Conservation (phyloP, 345 rosid species). For the Arabidopsis thaliana region DNA sequence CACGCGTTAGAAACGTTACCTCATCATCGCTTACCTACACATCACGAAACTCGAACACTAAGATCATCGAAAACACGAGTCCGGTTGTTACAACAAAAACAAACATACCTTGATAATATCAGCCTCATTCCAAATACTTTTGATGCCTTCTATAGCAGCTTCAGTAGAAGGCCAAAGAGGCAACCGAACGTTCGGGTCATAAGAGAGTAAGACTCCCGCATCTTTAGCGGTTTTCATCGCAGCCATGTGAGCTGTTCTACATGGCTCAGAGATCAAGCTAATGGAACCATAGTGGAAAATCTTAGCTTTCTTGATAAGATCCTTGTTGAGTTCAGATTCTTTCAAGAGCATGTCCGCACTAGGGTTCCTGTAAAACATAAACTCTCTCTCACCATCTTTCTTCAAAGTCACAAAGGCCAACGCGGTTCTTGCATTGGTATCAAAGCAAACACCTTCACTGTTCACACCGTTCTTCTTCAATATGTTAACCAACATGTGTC, state of each 20-base stretch:
- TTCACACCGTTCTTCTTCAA: conserved; percentile 63
- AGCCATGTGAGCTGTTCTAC: conserved; percentile 70
- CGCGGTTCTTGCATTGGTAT: conserved; percentile 66
- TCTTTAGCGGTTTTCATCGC: conserved; percentile 74
- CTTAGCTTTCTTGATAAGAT: conserved; percentile 62
- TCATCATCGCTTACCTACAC: conserved; percentile 61
- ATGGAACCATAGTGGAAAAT: conserved; percentile 81
- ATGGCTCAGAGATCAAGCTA: conserved; percentile 71
- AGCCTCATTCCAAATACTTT: conserved; percentile 67
- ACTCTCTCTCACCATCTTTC: conserved; percentile 69
- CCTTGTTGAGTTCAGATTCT: conserved; percentile 64
- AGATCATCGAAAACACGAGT: neutral
- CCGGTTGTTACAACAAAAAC: neutral
- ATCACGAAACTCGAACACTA: neutral
- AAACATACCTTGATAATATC: conserved; percentile 63
- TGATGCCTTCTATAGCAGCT: conserved; percentile 66
- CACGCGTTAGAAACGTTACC: conserved; percentile 57
- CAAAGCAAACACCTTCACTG: conserved; percentile 63
- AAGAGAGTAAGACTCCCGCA: conserved; percentile 62
- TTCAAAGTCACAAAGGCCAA: conserved; percentile 70
- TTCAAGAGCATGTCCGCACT: conserved; percentile 77
- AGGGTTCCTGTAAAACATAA: conserved; percentile 77
- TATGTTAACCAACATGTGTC: conserved; percentile 68
- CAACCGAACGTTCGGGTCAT: conserved; percentile 70
- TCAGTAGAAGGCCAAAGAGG: conserved; percentile 72